Evolutionary conservation across 345 rosid genomes (phyloP), one percentile per base, ranked within the genome.

Genomic region (Populus ilicifolia): DNA sequence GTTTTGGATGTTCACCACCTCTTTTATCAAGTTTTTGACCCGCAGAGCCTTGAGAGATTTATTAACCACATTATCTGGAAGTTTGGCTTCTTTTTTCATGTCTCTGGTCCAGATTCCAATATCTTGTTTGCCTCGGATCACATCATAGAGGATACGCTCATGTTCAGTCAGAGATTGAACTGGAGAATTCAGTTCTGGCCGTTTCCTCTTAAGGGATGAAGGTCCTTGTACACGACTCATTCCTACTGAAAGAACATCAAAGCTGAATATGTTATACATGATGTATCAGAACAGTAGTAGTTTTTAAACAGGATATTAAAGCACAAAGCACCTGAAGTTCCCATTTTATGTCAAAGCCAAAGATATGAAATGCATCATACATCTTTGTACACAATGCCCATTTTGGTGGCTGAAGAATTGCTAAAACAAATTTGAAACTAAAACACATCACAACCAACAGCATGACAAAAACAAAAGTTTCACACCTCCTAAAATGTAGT

Each of bases 111-210:
- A 90, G 2, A 90, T 90, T 1, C 98, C 95, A 83, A 81, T 82
- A 41, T 85, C 90, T 87, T 89, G 72, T 77, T 88, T 92, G 84
- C 86, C 82, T 61, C 74, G 80, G 50, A 96, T 92, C 18, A 82
- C 21, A 33, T 83, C 78, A 17, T 84, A 85, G 36, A 92, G 66
- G 10, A 44, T 70, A 30, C 76, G 83, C 82, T 93, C 96, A 18
- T 91, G 88, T 46, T 86, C 90, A 21, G 89, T 84, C 69, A 86
- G 75, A 52, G 84, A 76, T 50, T 72, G 76, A 29, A 77, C 33
- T 18, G 83, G 72, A 23, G 87, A 81, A 44, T 75, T 77, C 5
- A 82, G 33, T 27, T 83, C 96, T 2, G 89, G 83, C 14, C 84
- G 86, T 80, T 88, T 89, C 79, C 97, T 87, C 79, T 90, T 92